phyloP scores from a whole-genome alignment of 2,329 filamentous ascomycete genomes.

The Paracamarosporium sp. region DNA sequence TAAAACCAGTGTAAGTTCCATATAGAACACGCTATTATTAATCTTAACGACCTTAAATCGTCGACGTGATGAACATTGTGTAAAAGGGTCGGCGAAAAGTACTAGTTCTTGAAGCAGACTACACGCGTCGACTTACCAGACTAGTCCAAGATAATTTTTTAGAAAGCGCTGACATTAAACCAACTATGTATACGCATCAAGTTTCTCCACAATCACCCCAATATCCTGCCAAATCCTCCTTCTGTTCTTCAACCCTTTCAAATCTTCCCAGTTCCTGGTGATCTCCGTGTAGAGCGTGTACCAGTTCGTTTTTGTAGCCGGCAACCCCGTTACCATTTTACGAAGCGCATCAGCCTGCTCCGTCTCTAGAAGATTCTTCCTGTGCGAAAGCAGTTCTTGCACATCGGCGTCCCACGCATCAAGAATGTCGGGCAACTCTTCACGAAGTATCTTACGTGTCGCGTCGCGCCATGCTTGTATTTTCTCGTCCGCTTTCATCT shows the following conservation, averaged over 20 bases:
- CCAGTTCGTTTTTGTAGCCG: conserved; percentile 7
- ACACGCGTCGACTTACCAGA: too few relatives aligned
- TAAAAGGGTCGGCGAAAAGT: too few relatives aligned
- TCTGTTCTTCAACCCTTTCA: conserved; percentile 12
- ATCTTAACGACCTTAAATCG: too few relatives aligned
- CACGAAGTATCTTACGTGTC: not conserved
- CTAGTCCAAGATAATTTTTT: too few relatives aligned
- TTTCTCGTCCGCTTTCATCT: not conserved
- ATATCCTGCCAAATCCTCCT: conserved; percentile 12
- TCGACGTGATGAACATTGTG: too few relatives aligned
- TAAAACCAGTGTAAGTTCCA: too few relatives aligned
- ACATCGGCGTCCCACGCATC: not conserved
- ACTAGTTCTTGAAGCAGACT: too few relatives aligned
- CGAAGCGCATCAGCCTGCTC: not conserved
- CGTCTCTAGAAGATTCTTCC: not conserved
- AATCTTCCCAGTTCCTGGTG: conserved; percentile 8
- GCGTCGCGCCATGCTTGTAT: not conserved
- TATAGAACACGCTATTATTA: too few relatives aligned
- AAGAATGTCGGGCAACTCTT: conserved; percentile 11
- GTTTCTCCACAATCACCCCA: not conserved
- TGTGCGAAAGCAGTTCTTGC: not conserved
- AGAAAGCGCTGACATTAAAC: not conserved
- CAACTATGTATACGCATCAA: not conserved
- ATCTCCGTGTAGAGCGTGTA: conserved; percentile 10
- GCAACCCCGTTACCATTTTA: not conserved